Conservation (phyloP, 2,329 filamentous ascomycete species). For the Grosmannia clavigera region DNA sequence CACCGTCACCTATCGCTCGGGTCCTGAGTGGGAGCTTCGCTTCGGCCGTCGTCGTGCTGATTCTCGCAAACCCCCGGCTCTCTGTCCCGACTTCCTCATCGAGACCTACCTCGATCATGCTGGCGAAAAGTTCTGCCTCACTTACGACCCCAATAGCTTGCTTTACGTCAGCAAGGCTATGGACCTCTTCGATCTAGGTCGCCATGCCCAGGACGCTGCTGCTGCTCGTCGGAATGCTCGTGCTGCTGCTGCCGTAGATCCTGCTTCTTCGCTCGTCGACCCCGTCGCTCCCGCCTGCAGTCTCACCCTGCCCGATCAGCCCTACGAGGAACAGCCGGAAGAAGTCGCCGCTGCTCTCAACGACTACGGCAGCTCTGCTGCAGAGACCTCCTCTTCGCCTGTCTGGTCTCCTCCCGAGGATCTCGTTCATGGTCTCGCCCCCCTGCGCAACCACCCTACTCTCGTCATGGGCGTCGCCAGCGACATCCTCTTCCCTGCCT, state of each 20-base stretch:
- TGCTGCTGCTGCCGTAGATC: not conserved
- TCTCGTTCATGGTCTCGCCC: slow-evolving; percentile 60
- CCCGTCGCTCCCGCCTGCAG: slow-evolving; percentile 41
- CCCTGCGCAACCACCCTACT: slow-evolving; percentile 63
- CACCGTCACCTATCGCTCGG: slow-evolving; percentile 91
- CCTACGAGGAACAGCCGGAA: slow-evolving; percentile 68
- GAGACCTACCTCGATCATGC: slow-evolving; percentile 98
- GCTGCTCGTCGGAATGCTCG: slow-evolving; percentile 48
- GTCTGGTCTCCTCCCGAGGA: slow-evolving; percentile 58
- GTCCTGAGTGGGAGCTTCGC: slow-evolving; percentile 92
- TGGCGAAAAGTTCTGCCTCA: slow-evolving; percentile 94
- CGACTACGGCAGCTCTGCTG: no score
- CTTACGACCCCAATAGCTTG: slow-evolving; percentile 91
- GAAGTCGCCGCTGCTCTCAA: no score
- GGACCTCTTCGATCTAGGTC: slow-evolving; percentile 90
- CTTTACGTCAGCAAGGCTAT: slow-evolving; percentile 97
- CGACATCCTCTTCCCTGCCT: slow-evolving; percentile 93
- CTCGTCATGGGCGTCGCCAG: slow-evolving; percentile 90
- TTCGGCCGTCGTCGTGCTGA: slow-evolving; percentile 85
- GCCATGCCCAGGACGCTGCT: slow-evolving; percentile 53
- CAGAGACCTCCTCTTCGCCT: slow-evolving; percentile 9
- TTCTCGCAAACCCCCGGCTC: slow-evolving; percentile 68
- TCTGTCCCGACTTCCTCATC: slow-evolving; percentile 96
- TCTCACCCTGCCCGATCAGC: slow-evolving; percentile 67
- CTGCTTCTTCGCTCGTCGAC: not conserved